Evolutionary conservation across 2,329 filamentous ascomycete species (phyloP).

Genomic region (Chrysoporthe puriensis): DNA sequence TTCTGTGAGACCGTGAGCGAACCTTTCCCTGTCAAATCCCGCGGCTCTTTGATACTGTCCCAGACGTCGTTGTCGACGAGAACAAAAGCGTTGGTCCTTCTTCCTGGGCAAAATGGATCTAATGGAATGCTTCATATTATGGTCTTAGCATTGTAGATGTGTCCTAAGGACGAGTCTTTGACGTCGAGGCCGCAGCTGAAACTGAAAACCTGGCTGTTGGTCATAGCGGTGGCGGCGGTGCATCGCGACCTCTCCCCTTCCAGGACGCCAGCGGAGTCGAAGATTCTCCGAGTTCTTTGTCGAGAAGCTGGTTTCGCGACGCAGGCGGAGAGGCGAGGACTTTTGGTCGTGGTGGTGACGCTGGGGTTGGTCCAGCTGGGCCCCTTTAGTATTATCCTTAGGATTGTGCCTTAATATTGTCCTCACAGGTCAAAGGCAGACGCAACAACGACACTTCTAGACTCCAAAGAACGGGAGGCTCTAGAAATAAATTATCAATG

Average conservation of each 20-base stretch:
- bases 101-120: constrained; percentile 1
- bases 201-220: not conserved
- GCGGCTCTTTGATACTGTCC: not conserved
- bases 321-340: not conserved
- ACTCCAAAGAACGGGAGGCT: not conserved
- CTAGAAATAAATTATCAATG: not conserved
- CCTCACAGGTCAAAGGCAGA: not conserved
- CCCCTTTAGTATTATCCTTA: not conserved
- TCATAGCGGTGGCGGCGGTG: not conserved
- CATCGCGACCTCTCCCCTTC: not conserved
- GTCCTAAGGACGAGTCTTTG: not conserved
- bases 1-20: not conserved
- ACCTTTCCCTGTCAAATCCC: not conserved
- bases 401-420: constrained; percentile 26
- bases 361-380: not conserved
- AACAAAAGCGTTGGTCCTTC: constrained; percentile 1
- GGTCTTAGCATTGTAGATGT: constrained; percentile 23
- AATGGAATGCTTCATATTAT: constrained; percentile 15
- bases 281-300: not conserved
- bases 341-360: not conserved
- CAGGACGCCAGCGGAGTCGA: too few species aligned
- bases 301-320: not conserved
- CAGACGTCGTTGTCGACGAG: not conserved
- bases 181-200: not conserved
- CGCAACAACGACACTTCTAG: not conserved